Base-by-base conservation (phyloP, 1,284 basidiomycete species). In the Sporisorium sorghi region DNA sequence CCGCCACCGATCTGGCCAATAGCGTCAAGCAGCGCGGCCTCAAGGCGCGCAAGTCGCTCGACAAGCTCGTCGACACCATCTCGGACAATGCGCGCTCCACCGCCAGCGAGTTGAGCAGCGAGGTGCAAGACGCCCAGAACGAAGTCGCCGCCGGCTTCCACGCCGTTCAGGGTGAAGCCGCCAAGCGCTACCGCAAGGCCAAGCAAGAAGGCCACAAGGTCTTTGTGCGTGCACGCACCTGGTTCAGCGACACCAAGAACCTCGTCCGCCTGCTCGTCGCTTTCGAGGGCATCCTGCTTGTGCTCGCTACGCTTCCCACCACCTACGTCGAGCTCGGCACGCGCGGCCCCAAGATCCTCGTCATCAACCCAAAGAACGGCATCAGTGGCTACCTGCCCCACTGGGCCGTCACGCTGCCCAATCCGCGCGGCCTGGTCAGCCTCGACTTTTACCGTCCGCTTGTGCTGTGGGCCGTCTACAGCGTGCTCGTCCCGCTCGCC, bases 381-480 rank as follows among this genome's bases (percentile, higher is more conserved):
- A 67, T 75, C 58, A 66, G 59, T 12, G 65, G 60, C 47, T 67
- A 68, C 40, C 65, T 78, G 9, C 73, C 78, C 23, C 75, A 78
- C 65, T 78, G 69, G 58, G 70, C 66, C 51, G 50, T 80, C 57
- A 77, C 79, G 14, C 32, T 76, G 33, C 76, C 77, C 21, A 48
- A 79, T 44, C 62, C 59, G 4, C 67, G 65, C 23, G 72, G 60
- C 23, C 32, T 77, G 54, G 35, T 73, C 46, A 64, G 66, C 57
- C 33, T 74, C 19, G 62, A 49, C 56, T 80, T 78, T 55, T 77
- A 76, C 74, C 66, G 70, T 21, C 76, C 76, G 26, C 58, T 81
- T 10, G 43, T 67, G 9, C 69, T 81, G 42, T 81, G 79, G 79
- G 61, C 63, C 30, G 26, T 71, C 39, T 80, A 74, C 69, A 77